A percentile compares a stretch with the other conserved stretches of the same genome.
These are phyloP conservation scores for Heimioporus sp. DNA, from an alignment of 768 basidiomycete genomes.

Conservation along the genomic window DNA sequence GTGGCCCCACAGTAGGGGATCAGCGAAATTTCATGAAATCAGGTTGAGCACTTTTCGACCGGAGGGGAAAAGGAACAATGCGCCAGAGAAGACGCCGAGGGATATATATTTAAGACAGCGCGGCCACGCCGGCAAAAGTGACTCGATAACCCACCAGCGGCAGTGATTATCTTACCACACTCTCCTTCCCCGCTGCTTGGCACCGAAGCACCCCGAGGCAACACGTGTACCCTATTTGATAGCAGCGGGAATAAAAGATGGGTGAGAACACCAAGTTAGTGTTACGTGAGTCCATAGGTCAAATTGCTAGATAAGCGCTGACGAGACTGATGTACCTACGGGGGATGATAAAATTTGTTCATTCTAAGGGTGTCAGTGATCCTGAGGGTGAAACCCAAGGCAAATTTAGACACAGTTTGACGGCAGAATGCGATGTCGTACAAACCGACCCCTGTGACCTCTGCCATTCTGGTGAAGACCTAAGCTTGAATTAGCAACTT, in stretches of 20 bases:
- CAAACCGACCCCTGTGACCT: not conserved
- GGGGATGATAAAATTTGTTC: not conserved
- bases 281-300: slow-evolving; percentile 18
- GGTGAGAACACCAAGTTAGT: slow-evolving; percentile 18
- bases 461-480: not conserved
- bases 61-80: slow-evolving; percentile 1
- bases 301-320: slow-evolving; percentile 14
- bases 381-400: not conserved
- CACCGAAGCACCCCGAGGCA: slow-evolving; percentile 7
- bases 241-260: slow-evolving; percentile 9
- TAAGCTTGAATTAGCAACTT: slow-evolving; percentile 2
- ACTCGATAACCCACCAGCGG: slow-evolving; percentile 8
- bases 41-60: not conserved
- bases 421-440: not conserved
- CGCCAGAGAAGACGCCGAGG: slow-evolving; percentile 4
- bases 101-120: slow-evolving; percentile 17
- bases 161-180: slow-evolving; percentile 10
- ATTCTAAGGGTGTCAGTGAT: not conserved
- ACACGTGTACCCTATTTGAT: slow-evolving; percentile 19
- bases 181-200: slow-evolving; percentile 17
- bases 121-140: slow-evolving; percentile 4
- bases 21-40: slow-evolving; percentile 14
- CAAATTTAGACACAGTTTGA: not conserved
- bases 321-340: not conserved
- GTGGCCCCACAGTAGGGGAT: slow-evolving; percentile 9